A percentile compares a stretch with the other conserved stretches of the same genome.
Evolutionary conservation across 306 rosid species (phyloP).

Genomic region (Vachellia collinsii): DNA sequence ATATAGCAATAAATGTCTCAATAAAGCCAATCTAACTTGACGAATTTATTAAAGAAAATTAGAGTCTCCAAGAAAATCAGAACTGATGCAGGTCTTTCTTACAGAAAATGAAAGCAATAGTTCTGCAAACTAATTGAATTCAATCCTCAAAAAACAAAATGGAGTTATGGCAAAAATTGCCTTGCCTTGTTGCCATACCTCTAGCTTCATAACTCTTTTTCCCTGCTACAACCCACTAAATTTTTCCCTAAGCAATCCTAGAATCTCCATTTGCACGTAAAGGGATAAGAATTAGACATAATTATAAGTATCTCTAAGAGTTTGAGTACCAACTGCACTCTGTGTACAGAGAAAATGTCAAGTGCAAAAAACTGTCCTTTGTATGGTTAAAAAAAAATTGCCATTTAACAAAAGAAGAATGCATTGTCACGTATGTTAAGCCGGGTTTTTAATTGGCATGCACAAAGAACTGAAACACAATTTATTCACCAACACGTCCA

Average conservation of each 20-base stretch:
- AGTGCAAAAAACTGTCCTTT: background rate
- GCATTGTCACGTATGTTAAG: background rate
- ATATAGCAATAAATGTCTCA: conserved; percentile 8
- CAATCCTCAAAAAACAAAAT: background rate
- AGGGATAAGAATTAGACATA: background rate
- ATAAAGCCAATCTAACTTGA: conserved; percentile 8
- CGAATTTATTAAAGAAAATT: conserved; percentile 8
- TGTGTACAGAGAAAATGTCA: conserved; percentile 3
- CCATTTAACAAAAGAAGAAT: conserved; percentile 7
- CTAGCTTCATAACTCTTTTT: conserved; percentile 1
- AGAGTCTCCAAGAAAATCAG: background rate
- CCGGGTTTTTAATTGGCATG: background rate
- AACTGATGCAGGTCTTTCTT: background rate
- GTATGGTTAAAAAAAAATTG: background rate
- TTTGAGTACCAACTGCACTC: conserved; percentile 2
- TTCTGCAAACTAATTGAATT: background rate
- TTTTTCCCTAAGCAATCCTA: conserved; percentile 5
- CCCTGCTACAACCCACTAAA: background rate
- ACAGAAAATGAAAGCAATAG: background rate
- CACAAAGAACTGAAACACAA: conserved; percentile 15
- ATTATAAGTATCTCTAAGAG: background rate
- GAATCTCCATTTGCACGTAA: conserved; percentile 13
- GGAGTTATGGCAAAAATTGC: background rate
- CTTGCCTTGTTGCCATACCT: background rate
- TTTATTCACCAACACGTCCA: conserved; percentile 8